A percentile compares a stretch with the other conserved stretches of the same genome.
phyloP scores from a whole-genome alignment of 2,329 filamentous ascomycete genomes.

The Diaporthe velutina region DNA sequence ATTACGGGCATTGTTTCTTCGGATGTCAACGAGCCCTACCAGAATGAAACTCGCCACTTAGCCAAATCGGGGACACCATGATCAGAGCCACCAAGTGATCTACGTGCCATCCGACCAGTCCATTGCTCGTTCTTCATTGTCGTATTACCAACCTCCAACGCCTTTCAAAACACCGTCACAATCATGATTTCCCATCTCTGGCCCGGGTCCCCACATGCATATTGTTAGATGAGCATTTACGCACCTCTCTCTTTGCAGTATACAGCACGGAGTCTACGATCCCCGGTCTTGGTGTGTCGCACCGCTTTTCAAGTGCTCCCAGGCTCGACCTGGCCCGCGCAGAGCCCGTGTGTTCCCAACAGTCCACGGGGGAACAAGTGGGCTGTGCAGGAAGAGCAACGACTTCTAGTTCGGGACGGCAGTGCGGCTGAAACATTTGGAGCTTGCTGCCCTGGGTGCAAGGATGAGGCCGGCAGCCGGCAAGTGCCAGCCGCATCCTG shows the following conservation, averaged over 20 bases:
- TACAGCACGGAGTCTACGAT: constrained; percentile 9
- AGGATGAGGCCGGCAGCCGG: constrained; percentile 16
- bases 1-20: neutral
- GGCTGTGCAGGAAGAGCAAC: constrained; percentile 13
- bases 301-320: neutral
- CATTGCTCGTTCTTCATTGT: neutral
- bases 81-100: neutral
- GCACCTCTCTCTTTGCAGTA: constrained; percentile 18
- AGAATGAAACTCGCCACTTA: neutral
- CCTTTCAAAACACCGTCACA: neutral
- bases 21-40: neutral
- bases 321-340: neutral
- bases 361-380: neutral
- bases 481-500: neutral
- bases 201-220: neutral
- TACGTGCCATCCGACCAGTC: neutral
- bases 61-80: neutral
- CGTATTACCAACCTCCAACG: neutral
- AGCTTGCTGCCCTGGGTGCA: neutral
- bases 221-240: neutral
- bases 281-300: constrained; percentile 11
- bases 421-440: constrained; percentile 23
- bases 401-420: constrained; percentile 12
- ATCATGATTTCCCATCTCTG: neutral
- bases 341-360: neutral